Base-by-base conservation (phyloP, 805 yeast species). In the Teunomyces lycoperdinae region DNA sequence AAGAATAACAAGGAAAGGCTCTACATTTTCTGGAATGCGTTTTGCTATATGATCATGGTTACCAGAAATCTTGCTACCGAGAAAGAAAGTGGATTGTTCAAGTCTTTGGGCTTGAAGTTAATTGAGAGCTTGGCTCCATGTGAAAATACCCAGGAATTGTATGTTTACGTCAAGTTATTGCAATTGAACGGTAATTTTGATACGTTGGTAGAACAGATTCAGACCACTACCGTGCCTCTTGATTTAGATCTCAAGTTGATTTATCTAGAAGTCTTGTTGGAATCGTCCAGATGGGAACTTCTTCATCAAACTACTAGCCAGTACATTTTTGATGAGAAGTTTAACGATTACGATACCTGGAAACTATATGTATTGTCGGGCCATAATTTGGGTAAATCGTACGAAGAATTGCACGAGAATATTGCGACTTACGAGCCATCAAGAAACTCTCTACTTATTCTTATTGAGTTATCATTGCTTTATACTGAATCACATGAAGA, bases 301-400 rank as follows among this genome's bases (percentile, higher is more conserved):
- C 63, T 89, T 10, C 71, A 58, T 51, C 62, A 70, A 0, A 67
- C 68, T 50, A 66, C 81, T 41, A 36, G 60, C 4, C 50, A 57
- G 3, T 70, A 80, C 10, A 61, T 89, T 30, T 67, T 74, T 13
- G 69, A 66, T 3, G 30, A 38, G 8, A 13, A 13, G 8, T 76
- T 86, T 46, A 89, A 91, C 62, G 96, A 90, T 62, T 91, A 81
- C 73, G 78, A 80, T 48, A 80, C 89, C 33, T 89, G 95, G 88
- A 78, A 81, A 53, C 67, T 72, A 13, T 64, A 78, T 43, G 73
- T 80, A 16, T 66, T 71, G 40, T 68, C 90, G 2, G 73, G 76
- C 0, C 56, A 59, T 14, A 55, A 73, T 24, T 52, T 76, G 17
- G 64, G 57, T 9, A 56, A 63, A 46, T 43, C 66, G 2, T 65